These are phyloP conservation scores for Neopestalotiopsis rosae DNA, from an alignment of 2,329 filamentous ascomycete genomes.

Conservation along the genomic window DNA sequence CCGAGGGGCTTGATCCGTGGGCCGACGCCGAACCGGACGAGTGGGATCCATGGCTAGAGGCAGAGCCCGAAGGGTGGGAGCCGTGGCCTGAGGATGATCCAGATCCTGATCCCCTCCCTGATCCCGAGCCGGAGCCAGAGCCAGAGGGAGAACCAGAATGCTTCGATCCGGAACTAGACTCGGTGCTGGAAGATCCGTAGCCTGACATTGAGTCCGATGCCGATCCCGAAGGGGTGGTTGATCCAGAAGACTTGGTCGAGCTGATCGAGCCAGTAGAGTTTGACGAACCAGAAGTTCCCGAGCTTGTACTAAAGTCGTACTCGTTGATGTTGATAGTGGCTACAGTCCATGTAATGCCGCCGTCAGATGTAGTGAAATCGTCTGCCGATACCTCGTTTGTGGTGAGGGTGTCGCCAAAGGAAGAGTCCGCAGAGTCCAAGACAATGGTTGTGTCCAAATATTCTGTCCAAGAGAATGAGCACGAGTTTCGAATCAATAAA, in stretches of 20 bases:
- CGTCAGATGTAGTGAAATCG: not conserved
- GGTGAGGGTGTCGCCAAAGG: not conserved
- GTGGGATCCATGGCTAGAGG: not conserved
- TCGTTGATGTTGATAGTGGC: not conserved
- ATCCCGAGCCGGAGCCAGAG: too few relatives aligned
- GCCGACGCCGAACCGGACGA: not conserved
- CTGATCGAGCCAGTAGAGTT: too few relatives aligned
- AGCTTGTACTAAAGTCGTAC: not conserved
- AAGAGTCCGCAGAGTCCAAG: not conserved
- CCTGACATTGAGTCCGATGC: too few relatives aligned
- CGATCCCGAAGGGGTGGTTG: too few relatives aligned
- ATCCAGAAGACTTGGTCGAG: too few relatives aligned
- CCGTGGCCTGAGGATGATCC: too few relatives aligned
- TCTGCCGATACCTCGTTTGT: not conserved
- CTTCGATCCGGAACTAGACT: too few relatives aligned
- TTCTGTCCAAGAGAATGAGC: not conserved
- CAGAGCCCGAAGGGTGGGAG: too few relatives aligned
- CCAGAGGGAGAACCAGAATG: too few relatives aligned
- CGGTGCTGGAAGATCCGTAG: too few relatives aligned
- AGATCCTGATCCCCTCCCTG: too few relatives aligned
- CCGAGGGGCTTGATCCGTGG: not conserved
- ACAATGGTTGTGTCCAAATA: conserved; percentile 2
- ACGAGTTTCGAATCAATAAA: too few relatives aligned
- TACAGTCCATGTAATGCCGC: conserved; percentile 2
- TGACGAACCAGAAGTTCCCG: not conserved